Evolutionary conservation across 164 flowering plant species (phyloP), one percentile per base, ranked within the genome.

Genomic region (Aristolochia californica): DNA sequence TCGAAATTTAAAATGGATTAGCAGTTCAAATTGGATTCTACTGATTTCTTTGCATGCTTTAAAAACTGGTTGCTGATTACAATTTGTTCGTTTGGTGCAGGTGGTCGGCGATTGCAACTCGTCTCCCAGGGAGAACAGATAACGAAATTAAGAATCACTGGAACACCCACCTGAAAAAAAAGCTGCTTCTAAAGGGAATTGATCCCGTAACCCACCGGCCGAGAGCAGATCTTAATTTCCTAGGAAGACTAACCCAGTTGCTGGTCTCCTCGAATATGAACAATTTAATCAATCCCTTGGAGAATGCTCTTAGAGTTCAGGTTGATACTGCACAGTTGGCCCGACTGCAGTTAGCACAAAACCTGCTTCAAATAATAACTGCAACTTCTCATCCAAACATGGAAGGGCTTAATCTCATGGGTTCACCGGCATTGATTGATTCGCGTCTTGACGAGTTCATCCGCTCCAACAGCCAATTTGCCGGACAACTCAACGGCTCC

Each of bases 91-190:
- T 52, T 13, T 64, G 2, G 1, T 26, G 56, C 20, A 85, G 93
- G 79, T 83, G 93, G 93, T 85, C 93, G 15, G 75, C 64, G 59
- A 85, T 85, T 55, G 88, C 93, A 4, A 65, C 65, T n/a, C 80
- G 76, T 70, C 80, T 84, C 17, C 87, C 85, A 0, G 91, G 87
- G 53, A 54, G 91, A 50, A 84, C 91, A 0, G 91, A 84, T 27
- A 83, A 83, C 48, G 93, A 83, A 49, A 81, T 83, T 61, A 85
- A 85, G 76, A 85, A 83, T 62, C 72, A 58, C 18, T 84, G 87
- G 87, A 84, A 84, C 69, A 84, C 91, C n/a, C 84, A 77, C 47
- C 27, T 85, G 13, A 80, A 73, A 72, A 85, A 77, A 62, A 85
- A 83, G 62, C 74, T 85, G 1, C 69, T 85, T 0, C 72, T 70